Evolutionary conservation across 2,329 filamentous ascomycete genomes (phyloP), one percentile per base, ranked within the genome.

Genomic region (Neofusicoccum umdonicola): DNA sequence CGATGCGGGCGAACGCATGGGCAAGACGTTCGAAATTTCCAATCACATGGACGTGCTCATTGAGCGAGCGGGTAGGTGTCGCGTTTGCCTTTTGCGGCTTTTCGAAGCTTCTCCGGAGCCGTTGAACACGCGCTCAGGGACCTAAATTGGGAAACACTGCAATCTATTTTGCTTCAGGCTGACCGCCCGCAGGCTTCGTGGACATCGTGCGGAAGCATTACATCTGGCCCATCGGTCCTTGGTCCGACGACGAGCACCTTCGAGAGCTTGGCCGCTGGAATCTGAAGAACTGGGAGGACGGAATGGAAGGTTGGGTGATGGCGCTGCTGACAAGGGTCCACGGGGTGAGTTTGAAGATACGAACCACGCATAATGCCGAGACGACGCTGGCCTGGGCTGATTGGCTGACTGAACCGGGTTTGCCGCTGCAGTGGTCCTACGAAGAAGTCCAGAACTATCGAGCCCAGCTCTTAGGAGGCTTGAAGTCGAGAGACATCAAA

Each of bases 291-390:
- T 80, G 78, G 77, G 69, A 71, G 51, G 76, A 78, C 47, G 77
- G 77, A 2, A 70, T 80, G 60, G 78, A 80, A 66, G 74, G 76
- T 1, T 80, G 78, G 78, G 69, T 75, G 5, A 71, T 79, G 70
- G 77, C 76, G 42, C 67, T 76, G 52, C 78, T 78, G 65, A 79
- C 77, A n/a, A 50, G 76, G 13, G 60, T 77, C 1, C 63, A 79
- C 4, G 76, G 76, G 3, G 70, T 71, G 63, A 64, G 69, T 69
- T 41, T 45, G 11, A 34, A 17, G 12, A 35, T 9, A 35, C 35
- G 31, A 35, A 37, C 37, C 5, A 34, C 22, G 19, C 27, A 12
- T 7, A 31, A 17, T 22, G 15, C 54, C 15, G 31, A 42, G 15
- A n/a, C 15, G n/a, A 37, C 22, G 1, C 27, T 47, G 56, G 6